Evolutionary conservation across 768 basidiomycete species (phyloP).

Genomic region (Russula lepida): DNA sequence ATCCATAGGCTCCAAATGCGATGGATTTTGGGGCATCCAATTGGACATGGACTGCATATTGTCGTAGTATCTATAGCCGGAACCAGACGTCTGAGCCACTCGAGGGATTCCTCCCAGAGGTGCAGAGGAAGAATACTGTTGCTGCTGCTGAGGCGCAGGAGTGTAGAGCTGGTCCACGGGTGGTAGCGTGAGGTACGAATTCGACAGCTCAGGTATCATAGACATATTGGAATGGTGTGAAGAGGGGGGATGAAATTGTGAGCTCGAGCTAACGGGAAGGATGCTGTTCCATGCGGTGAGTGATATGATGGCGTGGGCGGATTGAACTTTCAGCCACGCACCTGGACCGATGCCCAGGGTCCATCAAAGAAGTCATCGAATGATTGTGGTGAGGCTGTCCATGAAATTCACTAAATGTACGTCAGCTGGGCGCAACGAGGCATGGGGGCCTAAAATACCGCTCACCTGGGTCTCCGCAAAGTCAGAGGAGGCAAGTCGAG

Average conservation of each 20-base stretch:
- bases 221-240: constrained; percentile 38
- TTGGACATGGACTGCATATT: constrained; percentile 34
- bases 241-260: constrained; percentile 42
- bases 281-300: constrained; percentile 16
- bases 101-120: constrained; percentile 30
- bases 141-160: constrained; percentile 31
- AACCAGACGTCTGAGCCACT: constrained; percentile 29
- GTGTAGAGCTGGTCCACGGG: constrained; percentile 46
- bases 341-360: constrained; percentile 21
- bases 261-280: constrained; percentile 31
- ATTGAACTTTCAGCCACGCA: constrained; percentile 11
- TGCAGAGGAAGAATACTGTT: constrained; percentile 25
- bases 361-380: constrained; percentile 21
- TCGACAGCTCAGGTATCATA: constrained; percentile 50
- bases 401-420: constrained; percentile 22
- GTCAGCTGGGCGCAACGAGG: constrained; percentile 5
- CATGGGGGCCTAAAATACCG: background rate
- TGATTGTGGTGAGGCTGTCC: constrained; percentile 21
- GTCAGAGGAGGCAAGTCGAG: constrained; percentile 31
- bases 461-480: constrained; percentile 37
- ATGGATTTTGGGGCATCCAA: constrained; percentile 36
- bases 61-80: constrained; percentile 29
- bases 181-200: constrained; percentile 38
- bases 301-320: background rate
- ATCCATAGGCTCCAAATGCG: constrained; percentile 48